Conservation (phyloP, 768 basidiomycete species). For the Suillus bovinus region DNA sequence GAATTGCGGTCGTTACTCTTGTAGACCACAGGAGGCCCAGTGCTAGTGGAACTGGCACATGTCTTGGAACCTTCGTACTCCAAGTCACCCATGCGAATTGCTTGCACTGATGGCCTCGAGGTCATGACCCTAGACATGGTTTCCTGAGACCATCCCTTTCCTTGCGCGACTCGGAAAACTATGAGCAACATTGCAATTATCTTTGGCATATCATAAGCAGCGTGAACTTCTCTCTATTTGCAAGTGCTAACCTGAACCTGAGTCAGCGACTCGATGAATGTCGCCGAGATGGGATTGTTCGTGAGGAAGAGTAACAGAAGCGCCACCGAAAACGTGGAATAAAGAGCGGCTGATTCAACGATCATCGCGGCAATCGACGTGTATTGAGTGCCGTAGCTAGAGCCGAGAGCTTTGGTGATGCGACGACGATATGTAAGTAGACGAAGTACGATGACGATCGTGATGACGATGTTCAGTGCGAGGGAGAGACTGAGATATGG, state of each 20-base stretch:
- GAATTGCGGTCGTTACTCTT: not conserved
- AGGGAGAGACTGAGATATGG: slow-evolving; percentile 31
- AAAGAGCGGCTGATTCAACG: slow-evolving; percentile 36
- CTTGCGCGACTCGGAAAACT: slow-evolving; percentile 31
- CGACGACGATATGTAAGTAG: slow-evolving; percentile 24
- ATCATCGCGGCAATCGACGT: slow-evolving; percentile 35
- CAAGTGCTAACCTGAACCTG: slow-evolving; percentile 28
- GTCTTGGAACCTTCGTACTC: not conserved
- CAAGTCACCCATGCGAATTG: not conserved
- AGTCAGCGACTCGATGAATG: slow-evolving; percentile 30
- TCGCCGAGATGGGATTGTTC: slow-evolving; percentile 24
- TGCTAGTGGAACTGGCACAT: not conserved
- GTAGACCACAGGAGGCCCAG: not conserved
- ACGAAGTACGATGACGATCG: slow-evolving; percentile 32
- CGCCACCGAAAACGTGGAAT: slow-evolving; percentile 26
- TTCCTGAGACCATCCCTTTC: slow-evolving; percentile 25
- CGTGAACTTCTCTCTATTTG: not conserved
- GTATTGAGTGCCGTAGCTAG: slow-evolving; percentile 26
- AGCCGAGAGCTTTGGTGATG: slow-evolving; percentile 21
- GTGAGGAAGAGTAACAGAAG: slow-evolving; percentile 31
- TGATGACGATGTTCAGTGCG: slow-evolving; percentile 33
- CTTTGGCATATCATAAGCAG: slow-evolving; percentile 14
- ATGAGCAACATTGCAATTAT: slow-evolving; percentile 31
- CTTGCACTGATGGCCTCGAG: not conserved
- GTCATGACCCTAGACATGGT: not conserved